Base-by-base conservation (phyloP, 2,329 filamentous ascomycete species). In the Colletotrichum sidae region DNA sequence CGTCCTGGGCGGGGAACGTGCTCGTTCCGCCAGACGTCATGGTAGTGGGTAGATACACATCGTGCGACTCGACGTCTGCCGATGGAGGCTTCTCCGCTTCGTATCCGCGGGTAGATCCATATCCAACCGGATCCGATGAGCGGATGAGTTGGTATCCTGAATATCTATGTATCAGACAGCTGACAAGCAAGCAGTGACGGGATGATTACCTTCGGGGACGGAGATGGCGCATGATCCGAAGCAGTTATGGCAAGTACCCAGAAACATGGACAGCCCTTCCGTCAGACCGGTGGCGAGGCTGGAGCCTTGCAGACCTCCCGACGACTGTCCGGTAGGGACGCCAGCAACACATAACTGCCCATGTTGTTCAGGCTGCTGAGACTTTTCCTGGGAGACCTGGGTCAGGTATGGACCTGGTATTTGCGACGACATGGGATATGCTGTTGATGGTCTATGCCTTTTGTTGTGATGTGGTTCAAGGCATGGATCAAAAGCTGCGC, bases 111-210 rank as follows among this genome's bases (percentile, higher is more conserved):
- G 70, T 73, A 10, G 73, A 63, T 8, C 70, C 74, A 65, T 77
- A 74, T 37, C 72, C 70, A n/a, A 68, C 68, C 5, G 70, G 50
- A 11, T 69, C 68, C 25, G 46, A 12, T 25, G 47, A 57, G 34
- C 72, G 70, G 33, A 79, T 64, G 25, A 73, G 68, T 59, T 77
- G 73, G 59, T 80, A 80, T 13, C 74, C 79, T 80, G 58, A 46
- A 17, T 39, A n/a, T 37, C 37, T 35, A 41, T 52, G 38, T 45
- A 38, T 25, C 35, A 42, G 12, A 65, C n/a, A 54, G 34, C 34
- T 38, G 44, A 47, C 76, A 55, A 72, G 80, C 78, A 74, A 53
- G 75, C 72, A n/a, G 45, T 44, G 37, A 57, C 45, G 9, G 17
- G 11, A 47, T 38, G 45, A 17, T 34, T n/a, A 57, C 44, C 37